Evolutionary conservation across 345 rosid species (phyloP), one percentile per base, ranked within the genome.

Genomic region (Eucalyptus polyanthemos): DNA sequence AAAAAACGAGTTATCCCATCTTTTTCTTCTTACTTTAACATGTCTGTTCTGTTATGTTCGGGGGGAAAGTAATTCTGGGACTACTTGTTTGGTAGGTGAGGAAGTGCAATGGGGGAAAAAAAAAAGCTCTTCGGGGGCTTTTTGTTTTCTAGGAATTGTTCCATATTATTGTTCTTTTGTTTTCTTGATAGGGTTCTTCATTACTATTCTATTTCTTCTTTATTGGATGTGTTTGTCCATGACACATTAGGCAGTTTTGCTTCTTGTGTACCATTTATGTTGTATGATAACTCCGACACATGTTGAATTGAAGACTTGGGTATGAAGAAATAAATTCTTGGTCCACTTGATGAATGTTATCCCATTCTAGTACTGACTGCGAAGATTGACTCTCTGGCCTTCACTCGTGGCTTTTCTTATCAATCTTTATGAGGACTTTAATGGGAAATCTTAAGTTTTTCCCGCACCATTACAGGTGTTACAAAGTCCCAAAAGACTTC

Each of bases 391-490:
- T 62, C 69, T 27, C 69, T 85, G 29, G 65, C 65, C 40, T n/a
- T 86, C 45, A 86, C 47, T 16, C 13, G 16, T 25, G 9, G 85
- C 51, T 53, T 54, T 42, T 53, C 72, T 14, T 76, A 40, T 53
- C 19, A 47, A 9, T 45, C 34, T 29, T 62, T 29, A 85, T 47
- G 45, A 22, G 60, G 45, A 67, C 22, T 85, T 31, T 6, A 40
- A 37, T 76, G 47, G 85, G 27, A 76, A 76, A 40, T 76, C 29
- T 76, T 76, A 4, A 37, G 44, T n/a, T 65, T 72, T 40, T 40
- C 44, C 34, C 21, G 50, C 88, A 69, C 80, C 88, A 83, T 90
- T 87, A 67, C 94, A 97, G 99, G 94, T 96, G 24, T 91, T 94
- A 25, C 88, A 62, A 87, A 90, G 91, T 93, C 93, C 93, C 29